These are phyloP conservation scores for Beta macrorhiza DNA, from an alignment of 179 eudicot genomes.

Conservation along the genomic window DNA sequence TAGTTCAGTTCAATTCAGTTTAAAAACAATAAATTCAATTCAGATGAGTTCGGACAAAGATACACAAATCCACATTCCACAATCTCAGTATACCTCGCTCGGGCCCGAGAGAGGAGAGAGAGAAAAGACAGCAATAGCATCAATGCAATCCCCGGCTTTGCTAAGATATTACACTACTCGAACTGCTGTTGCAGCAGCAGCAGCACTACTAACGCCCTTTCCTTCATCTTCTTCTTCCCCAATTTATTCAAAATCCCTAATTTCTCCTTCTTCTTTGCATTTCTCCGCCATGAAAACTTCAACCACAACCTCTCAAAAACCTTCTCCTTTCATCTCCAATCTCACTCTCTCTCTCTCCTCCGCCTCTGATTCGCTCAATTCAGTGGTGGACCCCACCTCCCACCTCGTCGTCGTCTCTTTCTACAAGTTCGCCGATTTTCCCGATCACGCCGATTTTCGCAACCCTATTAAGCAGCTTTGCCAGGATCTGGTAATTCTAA, in stretches of 20 bases:
- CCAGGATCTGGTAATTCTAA: conserved; percentile 51
- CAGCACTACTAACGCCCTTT: not conserved
- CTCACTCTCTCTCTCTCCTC: conserved; percentile 6
- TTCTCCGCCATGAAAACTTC: conserved; percentile 23
- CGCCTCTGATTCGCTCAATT: conserved; percentile 18
- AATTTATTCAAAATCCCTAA: not conserved
- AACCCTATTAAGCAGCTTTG: conserved; percentile 77
- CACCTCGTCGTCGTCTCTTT: conserved; percentile 77
- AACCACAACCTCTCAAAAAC: not conserved
- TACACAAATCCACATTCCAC: too few species aligned
- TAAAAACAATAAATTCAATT: too few species aligned
- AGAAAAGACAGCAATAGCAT: too few species aligned
- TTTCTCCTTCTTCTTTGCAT: not conserved
- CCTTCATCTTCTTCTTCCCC: not conserved
- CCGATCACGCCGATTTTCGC: conserved; percentile 68
- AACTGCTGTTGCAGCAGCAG: not conserved
- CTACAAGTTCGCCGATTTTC: conserved; percentile 89
- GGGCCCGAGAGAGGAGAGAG: too few species aligned
- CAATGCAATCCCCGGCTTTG: not conserved
- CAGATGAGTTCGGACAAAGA: too few species aligned
- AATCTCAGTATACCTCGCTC: too few species aligned
- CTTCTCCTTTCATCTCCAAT: conserved; percentile 4
- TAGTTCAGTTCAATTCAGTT: too few species aligned
- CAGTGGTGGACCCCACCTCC: conserved; percentile 14
- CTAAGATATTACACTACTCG: not conserved